Evolutionary conservation across 495 filamentous ascomycete species (phyloP).

Genomic region (Echria macrotheca): DNA sequence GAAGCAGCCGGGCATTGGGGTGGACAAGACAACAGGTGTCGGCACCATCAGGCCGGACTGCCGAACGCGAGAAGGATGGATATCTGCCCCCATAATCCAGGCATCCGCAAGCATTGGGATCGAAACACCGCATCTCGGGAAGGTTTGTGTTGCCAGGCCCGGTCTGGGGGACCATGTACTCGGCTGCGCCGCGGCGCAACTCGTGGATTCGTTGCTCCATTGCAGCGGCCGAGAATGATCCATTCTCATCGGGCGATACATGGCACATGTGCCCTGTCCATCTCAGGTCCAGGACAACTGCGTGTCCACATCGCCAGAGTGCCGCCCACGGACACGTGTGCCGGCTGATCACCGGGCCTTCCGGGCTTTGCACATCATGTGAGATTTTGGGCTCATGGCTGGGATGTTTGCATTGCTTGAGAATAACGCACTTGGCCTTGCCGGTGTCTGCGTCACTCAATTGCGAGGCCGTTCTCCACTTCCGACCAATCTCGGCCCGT

Average conservation of each 20-base stretch:
- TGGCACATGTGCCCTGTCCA: constrained; percentile 1
- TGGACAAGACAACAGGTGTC: not conserved
- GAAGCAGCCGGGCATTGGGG: not conserved
- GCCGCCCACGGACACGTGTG: not conserved
- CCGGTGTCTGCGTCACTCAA: not conserved
- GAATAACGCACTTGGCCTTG: not conserved
- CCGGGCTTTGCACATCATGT: not conserved
- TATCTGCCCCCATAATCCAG: constrained; percentile 1
- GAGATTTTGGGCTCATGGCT: not conserved
- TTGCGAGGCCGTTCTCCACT: not conserved
- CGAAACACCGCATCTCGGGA: constrained; percentile 2
- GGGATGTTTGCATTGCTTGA: not conserved
- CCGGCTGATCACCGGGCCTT: not conserved
- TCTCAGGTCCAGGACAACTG: not conserved
- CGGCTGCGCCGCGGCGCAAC: constrained; percentile 1
- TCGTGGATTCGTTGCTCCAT: constrained; percentile 3
- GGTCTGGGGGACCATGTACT: constrained; percentile 3
- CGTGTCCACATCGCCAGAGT: not conserved
- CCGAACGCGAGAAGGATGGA: not conserved
- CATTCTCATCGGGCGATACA: not conserved
- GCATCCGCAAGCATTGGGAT: constrained; percentile 3
- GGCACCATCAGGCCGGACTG: not conserved
- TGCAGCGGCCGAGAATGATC: not conserved
- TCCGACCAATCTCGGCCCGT: not conserved
- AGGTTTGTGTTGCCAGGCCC: not conserved